Evolutionary conservation across 139 green algal species (phyloP), one percentile per base, ranked within the genome.

Genomic region (Chlamydomonas applanata): DNA sequence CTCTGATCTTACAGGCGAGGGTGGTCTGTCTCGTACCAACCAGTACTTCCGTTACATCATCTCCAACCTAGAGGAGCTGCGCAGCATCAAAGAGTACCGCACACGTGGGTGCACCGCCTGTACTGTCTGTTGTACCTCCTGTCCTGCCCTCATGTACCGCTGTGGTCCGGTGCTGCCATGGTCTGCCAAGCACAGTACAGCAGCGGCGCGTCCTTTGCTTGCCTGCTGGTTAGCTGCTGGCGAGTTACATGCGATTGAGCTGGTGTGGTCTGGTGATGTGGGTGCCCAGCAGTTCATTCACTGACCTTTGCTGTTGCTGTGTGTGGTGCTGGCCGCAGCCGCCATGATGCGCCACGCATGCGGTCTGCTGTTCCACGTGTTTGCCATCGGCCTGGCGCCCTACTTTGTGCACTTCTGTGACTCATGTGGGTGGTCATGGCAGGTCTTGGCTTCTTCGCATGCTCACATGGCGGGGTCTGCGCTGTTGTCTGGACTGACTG

Each of bases 11-110:
- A n/a, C 72, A 84, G 81, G 82, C 17, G 82, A 87, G 60, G 82
- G 82, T 40, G 77, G 78, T n/a, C 73, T 82, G 69, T 79, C 64
- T 0, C 77, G 78, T n/a, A 84, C 82, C 66, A 80, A 80, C 60
- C 82, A 87, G 74, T 87, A 87, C 78, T 66, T 87, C 22, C 82
- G 82, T 4, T 87, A 87, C 78, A 76, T 87, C 27, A 78, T 87
- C 5, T 29, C 56, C 32, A 79, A 79, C 66, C 36, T 83, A 17
- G 78, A 80, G 67, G 72, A 83, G 60, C 68, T 83, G 67, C 53
- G 78, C 20, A 74, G 59, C 45, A 74, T 80, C 61, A 79, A 69
- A 57, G 74, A 82, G 27, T 86, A 82, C 70, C 57, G 77, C 54
- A 83, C 81, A 24, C 75, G 30, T 63, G 57, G n/a, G 59, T 71